These are phyloP conservation scores for Monascus purpureus DNA, from an alignment of 495 filamentous ascomycete genomes.

Conservation along the genomic window DNA sequence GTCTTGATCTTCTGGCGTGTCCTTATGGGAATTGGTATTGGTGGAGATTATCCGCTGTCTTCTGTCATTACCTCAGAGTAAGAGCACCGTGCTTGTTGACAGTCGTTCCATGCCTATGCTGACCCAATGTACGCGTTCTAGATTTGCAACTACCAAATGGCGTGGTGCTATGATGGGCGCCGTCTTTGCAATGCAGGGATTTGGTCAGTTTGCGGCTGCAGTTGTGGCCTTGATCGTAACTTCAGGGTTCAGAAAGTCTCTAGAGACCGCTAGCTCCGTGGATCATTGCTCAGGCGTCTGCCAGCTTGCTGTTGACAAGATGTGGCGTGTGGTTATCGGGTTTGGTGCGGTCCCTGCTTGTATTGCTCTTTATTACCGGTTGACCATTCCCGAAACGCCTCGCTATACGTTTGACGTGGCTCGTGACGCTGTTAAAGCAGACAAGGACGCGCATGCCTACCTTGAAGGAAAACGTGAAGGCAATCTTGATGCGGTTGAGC, in stretches of 20 bases:
- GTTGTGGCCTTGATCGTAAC: constrained; percentile 59
- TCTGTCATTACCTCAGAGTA: constrained; percentile 74
- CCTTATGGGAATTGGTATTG: constrained; percentile 71
- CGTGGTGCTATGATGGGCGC: constrained; percentile 81
- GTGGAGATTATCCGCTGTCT: constrained; percentile 76
- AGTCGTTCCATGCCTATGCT: not conserved
- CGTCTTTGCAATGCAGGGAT: constrained; percentile 74
- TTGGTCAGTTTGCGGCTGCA: constrained; percentile 60
- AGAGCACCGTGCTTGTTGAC: constrained; percentile 15
- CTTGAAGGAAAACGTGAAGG: constrained; percentile 43
- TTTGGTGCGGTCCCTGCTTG: constrained; percentile 67
- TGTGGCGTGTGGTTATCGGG: constrained; percentile 71
- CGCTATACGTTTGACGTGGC: constrained; percentile 76
- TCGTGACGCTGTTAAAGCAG: constrained; percentile 55
- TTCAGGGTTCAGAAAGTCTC: constrained; percentile 56
- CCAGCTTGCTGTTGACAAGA: constrained; percentile 61
- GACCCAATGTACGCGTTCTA: constrained; percentile 14
- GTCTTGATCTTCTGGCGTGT: constrained; percentile 83
- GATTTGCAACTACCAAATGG: constrained; percentile 73
- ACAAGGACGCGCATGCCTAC: constrained; percentile 51
- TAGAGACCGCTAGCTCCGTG: constrained; percentile 33
- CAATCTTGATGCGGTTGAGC: constrained; percentile 46
- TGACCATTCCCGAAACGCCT: constrained; percentile 77
- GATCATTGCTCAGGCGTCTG: constrained; percentile 49
- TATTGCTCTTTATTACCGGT: constrained; percentile 68